These are phyloP conservation scores for Penicillium sp. DNA, from an alignment of 2,329 filamentous ascomycete genomes.

Conservation along the genomic window DNA sequence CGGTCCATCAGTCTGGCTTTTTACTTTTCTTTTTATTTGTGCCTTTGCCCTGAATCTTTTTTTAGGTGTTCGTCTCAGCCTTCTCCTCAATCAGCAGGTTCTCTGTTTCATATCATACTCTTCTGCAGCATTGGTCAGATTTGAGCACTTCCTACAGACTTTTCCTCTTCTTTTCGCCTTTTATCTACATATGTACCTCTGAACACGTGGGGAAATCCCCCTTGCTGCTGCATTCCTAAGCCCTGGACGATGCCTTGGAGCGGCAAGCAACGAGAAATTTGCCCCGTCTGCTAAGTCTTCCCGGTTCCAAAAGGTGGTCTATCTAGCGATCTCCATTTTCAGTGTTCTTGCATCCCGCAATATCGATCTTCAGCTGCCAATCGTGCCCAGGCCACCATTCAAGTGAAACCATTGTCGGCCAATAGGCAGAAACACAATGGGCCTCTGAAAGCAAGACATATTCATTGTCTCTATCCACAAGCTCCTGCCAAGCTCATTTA, in stretches of 20 bases:
- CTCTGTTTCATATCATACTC: conserved; percentile 4
- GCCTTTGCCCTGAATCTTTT: conserved; percentile 1
- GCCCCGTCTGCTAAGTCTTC: conserved; percentile 2
- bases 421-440: conserved; percentile 4
- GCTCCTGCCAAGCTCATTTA: background rate
- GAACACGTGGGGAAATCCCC: conserved; percentile 4
- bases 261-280: conserved; percentile 7
- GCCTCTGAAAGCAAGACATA: background rate
- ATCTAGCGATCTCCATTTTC: conserved; percentile 3
- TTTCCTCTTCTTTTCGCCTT: background rate
- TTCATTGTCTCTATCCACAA: background rate
- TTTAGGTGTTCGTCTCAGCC: conserved; percentile 8
- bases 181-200: background rate
- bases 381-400: background rate
- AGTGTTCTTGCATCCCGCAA: background rate
- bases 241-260: conserved; percentile 15
- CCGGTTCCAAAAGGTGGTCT: conserved; percentile 4
- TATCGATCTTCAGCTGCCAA: background rate
- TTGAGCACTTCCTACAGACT: background rate
- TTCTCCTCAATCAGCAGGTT: conserved; percentile 9
- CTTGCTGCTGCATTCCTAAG: conserved; percentile 18
- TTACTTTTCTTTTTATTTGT: conserved; percentile 5
- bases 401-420: background rate
- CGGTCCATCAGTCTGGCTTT: background rate
- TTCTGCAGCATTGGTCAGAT: conserved; percentile 1